phyloP scores from a whole-genome alignment of 345 rosid species.

The Tarenaya hassleriana region DNA sequence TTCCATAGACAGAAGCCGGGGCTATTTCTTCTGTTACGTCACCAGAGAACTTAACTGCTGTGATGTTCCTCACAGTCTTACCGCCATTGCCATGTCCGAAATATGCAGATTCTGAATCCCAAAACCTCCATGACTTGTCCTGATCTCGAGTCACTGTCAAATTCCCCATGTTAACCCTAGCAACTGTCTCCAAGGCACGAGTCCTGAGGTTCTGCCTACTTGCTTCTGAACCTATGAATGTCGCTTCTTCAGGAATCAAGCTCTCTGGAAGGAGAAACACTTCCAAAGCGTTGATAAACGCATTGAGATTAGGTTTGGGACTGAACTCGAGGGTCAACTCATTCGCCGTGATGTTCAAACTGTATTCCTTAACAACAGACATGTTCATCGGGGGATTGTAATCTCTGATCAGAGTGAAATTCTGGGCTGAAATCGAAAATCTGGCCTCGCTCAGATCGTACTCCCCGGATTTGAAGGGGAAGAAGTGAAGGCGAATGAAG shows the following conservation, averaged over 20 bases:
- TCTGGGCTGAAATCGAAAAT: slow-evolving; percentile 67
- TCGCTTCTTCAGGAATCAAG: slow-evolving; percentile 45
- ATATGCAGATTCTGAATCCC: slow-evolving; percentile 58
- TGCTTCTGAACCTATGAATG: slow-evolving; percentile 21
- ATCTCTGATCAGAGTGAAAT: slow-evolving; percentile 51
- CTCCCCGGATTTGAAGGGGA: slow-evolving; percentile 33
- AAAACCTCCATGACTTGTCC: slow-evolving; percentile 66
- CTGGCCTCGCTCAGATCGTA: slow-evolving; percentile 47
- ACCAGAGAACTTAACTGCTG: slow-evolving; percentile 42
- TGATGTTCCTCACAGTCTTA: slow-evolving; percentile 26
- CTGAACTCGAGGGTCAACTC: slow-evolving; percentile 40
- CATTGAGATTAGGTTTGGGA: slow-evolving; percentile 44
- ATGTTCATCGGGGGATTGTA: slow-evolving; percentile 27
- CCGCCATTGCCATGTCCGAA: slow-evolving; percentile 31
- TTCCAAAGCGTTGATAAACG: slow-evolving; percentile 75
- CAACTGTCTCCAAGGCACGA: slow-evolving; percentile 60
- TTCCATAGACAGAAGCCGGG: slow-evolving; percentile 66
- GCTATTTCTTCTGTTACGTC: slow-evolving; percentile 43
- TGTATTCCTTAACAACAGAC: slow-evolving; percentile 49
- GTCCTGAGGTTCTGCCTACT: slow-evolving; percentile 20
- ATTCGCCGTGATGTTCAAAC: slow-evolving; percentile 39
- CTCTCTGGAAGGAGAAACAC: slow-evolving; percentile 53
- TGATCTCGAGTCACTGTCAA: slow-evolving; percentile 36
- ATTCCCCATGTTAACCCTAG: slow-evolving; percentile 89
- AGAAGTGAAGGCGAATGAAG: slow-evolving; percentile 70